Evolutionary conservation across 331 rosid genomes (phyloP), one percentile per base, ranked within the genome.

Genomic region (Cydonia oblonga): DNA sequence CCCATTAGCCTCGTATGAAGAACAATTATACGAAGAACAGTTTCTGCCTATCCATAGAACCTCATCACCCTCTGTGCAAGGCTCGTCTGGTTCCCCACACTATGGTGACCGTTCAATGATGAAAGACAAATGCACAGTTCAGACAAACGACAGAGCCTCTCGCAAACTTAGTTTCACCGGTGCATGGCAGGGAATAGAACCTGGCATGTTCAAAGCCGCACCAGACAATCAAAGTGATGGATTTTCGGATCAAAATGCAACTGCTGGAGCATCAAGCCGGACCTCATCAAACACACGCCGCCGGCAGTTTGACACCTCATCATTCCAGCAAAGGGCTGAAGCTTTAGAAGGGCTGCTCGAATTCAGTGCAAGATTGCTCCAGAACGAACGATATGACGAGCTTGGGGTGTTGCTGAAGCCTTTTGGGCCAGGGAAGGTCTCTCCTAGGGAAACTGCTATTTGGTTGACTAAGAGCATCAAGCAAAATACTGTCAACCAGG

Each of bases 321-420:
- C 99, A 0, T 83, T 57, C 79, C 92, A 81, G 72, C 99, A 91
- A 77, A 87, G 99, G 71, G 96, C 99, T 18, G 99, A 88, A 83
- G 99, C 99, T 71, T 84, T 95, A 66, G 99, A 95, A 81, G 99
- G 99, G 56, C 77, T 95, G 86, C 99, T 95, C 6, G 99, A 95
- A 76, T 95, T 95, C 60, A 95, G 99, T 85, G 97, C 99, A 35
- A 90, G 96, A 73, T 82, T 95, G 81, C 96, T 91, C 13, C 90
- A 86, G 71, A 91, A 90, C 9, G 92, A 86, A 80, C 83, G 96
- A 72, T 95, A 91, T 42, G 96, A 91, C 16, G 99, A 95, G 83
- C 96, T 95, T 4, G 97, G 96, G 69, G 99, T 95, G 75, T 77
- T 95, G 87, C 75, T 95, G 79, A 95, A 89, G 85, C 99, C 99